Conservation (phyloP, 2,329 filamentous ascomycete species). For the Colletotrichum musae region DNA sequence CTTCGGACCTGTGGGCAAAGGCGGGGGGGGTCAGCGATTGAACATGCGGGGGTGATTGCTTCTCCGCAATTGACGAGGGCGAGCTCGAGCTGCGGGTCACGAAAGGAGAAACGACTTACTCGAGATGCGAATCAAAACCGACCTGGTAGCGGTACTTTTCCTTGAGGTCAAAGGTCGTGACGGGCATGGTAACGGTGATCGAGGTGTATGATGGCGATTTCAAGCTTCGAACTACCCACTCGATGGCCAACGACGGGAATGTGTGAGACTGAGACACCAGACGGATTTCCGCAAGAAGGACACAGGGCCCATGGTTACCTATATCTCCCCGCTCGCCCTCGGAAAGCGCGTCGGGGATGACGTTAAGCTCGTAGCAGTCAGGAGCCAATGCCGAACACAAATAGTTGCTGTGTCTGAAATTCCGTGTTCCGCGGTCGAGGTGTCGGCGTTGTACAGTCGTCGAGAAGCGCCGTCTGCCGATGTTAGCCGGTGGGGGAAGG, state of each 20-base stretch:
- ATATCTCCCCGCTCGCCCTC: neutral
- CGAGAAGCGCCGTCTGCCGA: conserved; percentile 40
- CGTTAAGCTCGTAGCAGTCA: conserved; percentile 3
- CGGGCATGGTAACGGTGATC: conserved; percentile 57
- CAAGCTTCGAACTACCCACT: neutral
- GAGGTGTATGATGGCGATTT: neutral
- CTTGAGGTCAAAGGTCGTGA: conserved; percentile 62
- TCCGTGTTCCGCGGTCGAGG: conserved; percentile 29
- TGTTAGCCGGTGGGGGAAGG: conserved; percentile 32
- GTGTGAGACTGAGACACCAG: neutral
- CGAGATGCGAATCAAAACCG: conserved; percentile 83
- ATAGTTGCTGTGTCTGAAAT: conserved; percentile 2
- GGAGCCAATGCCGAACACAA: neutral
- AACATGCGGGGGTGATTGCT: neutral
- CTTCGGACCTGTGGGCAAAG: conserved; percentile 74
- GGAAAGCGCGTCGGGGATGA: conserved; percentile 16
- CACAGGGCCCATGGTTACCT: neutral
- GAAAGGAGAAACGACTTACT: conserved; percentile 65
- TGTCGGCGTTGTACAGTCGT: conserved; percentile 18
- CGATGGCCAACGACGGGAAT: neutral
- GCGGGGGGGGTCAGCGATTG: neutral
- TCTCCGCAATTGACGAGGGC: neutral
- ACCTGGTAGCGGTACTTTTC: conserved; percentile 82
- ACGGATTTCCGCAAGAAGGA: neutral
- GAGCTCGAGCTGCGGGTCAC: no score